Evolutionary conservation across 2,329 filamentous ascomycete species (phyloP), one percentile per base, ranked within the genome.

Genomic region (Nannizziopsis arthrosporioides): DNA sequence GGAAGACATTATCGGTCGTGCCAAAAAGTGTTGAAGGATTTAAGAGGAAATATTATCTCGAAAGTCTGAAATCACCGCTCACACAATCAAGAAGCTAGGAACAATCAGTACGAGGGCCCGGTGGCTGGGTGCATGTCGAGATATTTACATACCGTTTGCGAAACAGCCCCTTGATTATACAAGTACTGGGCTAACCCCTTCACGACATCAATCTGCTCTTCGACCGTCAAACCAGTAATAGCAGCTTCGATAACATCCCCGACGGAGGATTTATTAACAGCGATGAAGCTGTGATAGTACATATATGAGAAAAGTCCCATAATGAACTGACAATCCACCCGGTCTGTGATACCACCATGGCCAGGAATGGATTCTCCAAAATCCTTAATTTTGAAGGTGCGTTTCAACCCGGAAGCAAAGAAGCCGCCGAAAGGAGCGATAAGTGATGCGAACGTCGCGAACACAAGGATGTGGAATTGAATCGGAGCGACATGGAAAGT

Each of bases 241-340:
- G 86, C 90, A 10, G 81, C 79, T 71, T 98, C 90, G 57, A 98
- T 84, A 32, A 98, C 84, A 47, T 80, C 80, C 15, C 90, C 92
- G 15, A 94, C 82, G 49, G 76, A 87, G 35, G 84, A 81, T 66
- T 90, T 87, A 73, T 94, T 81, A 5, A 87, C 75, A 3, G 89
- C 89, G 60, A 98, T 90, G 66, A 98, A 98, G 61, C 85, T 92
- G 66, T 95, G 89, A 70, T 93, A 98, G 71, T 98, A 98, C 77
- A 98, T 89, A 72, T 88, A 96, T 12, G 90, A 80, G 61, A 98
- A 96, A 68, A 94, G 92, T 7, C 92, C 92, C 92, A 98, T 98
- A 72, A 96, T 96, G 71, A 98, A 98, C 64, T 98, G 92, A 66
- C 92, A 98, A 64, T 98, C 92, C 90, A 98, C 96, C 53, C 92